Base-by-base conservation (phyloP, 257 asterid genomes). In the Catharanthus roseus region DNA sequence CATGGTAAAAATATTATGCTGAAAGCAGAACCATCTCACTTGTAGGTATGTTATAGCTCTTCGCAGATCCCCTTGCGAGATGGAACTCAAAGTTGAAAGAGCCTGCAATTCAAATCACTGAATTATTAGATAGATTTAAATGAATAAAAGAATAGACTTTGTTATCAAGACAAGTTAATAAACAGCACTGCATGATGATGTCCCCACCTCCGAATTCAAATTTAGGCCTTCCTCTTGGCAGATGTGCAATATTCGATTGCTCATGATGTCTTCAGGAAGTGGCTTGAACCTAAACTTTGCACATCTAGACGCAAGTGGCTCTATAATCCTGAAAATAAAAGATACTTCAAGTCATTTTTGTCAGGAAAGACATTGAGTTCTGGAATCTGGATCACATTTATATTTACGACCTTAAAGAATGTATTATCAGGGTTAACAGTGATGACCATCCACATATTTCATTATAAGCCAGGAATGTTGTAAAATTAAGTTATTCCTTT, bases 261-360 rank as follows among this genome's bases (percentile, higher is more conserved):
- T 84, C 99, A 89, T 91, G 74, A 91, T 83, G 24, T 91, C 96
- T 82, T 91, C 96, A 10, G 96, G 86, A 45, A 93, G 97, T 65
- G 99, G 95, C 86, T 91, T 93, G 88, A 93, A 93, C 79, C 99
- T 86, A 82, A 91, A 93, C 77, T 93, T 93, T 1, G 99, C 97
- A 81, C 97, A 93, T 85, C 99, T 86, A 72, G 99, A 93, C 69
- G 97, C 96, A 69, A 91, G 99, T 58, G 99, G 97, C 82, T 93
- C 99, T 64, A 93, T 91, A 68, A 93, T 91, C 84, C 97, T 93
- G 84, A 53, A 3, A 3, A 7, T 8, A 9, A 75, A 26, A 73
- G 64, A 60, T 44, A 42, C n/a, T n/a, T n/a, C n/a, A n/a, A n/a
- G n/a, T n/a, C n/a, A n/a, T n/a, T n/a, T n/a, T n/a, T n/a, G n/a